Evolutionary conservation across 2,329 filamentous ascomycete species (phyloP).

Genomic region (Tympanopsis confertula): DNA sequence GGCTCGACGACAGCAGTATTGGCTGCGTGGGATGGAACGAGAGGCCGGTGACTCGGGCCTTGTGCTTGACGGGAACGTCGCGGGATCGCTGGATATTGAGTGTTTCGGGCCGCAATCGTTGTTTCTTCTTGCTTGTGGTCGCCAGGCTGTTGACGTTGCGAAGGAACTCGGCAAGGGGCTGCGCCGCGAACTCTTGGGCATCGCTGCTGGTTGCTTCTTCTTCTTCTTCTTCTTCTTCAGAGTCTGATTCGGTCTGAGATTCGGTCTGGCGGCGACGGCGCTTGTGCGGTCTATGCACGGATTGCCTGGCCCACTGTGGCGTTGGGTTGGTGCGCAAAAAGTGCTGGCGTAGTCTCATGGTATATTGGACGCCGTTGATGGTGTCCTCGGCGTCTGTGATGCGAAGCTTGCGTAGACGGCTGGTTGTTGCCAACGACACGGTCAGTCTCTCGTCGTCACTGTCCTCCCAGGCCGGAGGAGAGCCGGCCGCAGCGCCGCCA

Average conservation of each 20-base stretch:
- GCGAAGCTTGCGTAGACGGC: slow-evolving; percentile 72
- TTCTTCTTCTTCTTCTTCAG: slow-evolving; percentile 17
- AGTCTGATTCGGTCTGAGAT: neutral
- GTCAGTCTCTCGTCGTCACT: slow-evolving; percentile 86
- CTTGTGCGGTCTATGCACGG: slow-evolving; percentile 36
- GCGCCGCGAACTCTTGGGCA: slow-evolving; percentile 37
- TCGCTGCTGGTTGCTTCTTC: slow-evolving; percentile 14
- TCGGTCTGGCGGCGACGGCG: slow-evolving; percentile 25
- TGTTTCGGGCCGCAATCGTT: slow-evolving; percentile 72
- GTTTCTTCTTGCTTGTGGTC: slow-evolving; percentile 40
- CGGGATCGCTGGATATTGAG: slow-evolving; percentile 82
- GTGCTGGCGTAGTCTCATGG: slow-evolving; percentile 66
- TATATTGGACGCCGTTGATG: slow-evolving; percentile 77
- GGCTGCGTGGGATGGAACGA: slow-evolving; percentile 83
- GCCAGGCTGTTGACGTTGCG: slow-evolving; percentile 62
- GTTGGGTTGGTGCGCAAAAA: slow-evolving; percentile 48
- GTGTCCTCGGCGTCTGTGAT: slow-evolving; percentile 73
- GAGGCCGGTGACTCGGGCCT: slow-evolving; percentile 69
- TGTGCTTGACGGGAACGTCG: slow-evolving; percentile 70
- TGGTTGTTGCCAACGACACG: slow-evolving; percentile 68
- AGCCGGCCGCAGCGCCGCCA: slow-evolving; percentile 7
- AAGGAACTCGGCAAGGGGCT: slow-evolving; percentile 70
- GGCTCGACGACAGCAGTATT: slow-evolving; percentile 79
- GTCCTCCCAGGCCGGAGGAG: slow-evolving; percentile 71
- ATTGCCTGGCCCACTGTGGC: slow-evolving; percentile 46